Evolutionary conservation across 768 basidiomycete genomes (phyloP).

Genomic region (Russula abietina): DNA sequence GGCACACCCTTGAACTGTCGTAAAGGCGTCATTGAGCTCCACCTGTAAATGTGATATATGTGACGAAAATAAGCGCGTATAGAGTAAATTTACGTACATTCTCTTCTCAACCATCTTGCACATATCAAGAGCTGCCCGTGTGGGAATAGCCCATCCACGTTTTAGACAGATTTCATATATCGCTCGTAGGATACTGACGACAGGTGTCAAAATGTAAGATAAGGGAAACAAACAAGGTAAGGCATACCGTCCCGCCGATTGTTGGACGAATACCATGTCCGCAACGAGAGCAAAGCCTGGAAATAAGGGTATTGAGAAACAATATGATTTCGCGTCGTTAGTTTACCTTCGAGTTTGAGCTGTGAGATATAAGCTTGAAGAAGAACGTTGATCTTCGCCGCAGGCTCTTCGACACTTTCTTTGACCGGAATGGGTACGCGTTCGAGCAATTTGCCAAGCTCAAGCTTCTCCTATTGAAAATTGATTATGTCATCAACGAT

Average conservation of each 20-base stretch:
- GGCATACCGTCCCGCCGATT: constrained; percentile 84
- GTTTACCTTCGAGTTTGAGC: constrained; percentile 77
- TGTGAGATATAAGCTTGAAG: constrained; percentile 93
- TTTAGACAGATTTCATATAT: constrained; percentile 98
- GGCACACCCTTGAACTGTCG: constrained; percentile 94
- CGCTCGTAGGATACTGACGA: constrained; percentile 75
- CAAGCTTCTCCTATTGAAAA: constrained; percentile 64
- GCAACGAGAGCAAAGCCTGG: constrained; percentile 78
- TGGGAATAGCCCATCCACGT: constrained; percentile 95
- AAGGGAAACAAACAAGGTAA: not conserved
- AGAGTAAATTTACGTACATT: constrained; percentile 45
- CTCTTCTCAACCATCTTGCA: constrained; percentile 94
- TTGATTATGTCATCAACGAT: not conserved
- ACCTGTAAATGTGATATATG: constrained; percentile 47
- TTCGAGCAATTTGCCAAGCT: constrained; percentile 84
- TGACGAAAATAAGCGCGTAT: not conserved
- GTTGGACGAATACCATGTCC: constrained; percentile 95
- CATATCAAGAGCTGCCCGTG: constrained; percentile 82
- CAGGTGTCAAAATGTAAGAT: constrained; percentile 7
- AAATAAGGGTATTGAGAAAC: not conserved
- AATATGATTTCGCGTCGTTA: constrained; percentile 12
- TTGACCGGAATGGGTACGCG: constrained; percentile 96
- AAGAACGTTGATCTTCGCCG: constrained; percentile 95
- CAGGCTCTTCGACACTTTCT: constrained; percentile 92
- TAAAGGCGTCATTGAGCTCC: constrained; percentile 96